Base-by-base conservation (phyloP, 345 rosid species). In the Lepidium aucheri region DNA sequence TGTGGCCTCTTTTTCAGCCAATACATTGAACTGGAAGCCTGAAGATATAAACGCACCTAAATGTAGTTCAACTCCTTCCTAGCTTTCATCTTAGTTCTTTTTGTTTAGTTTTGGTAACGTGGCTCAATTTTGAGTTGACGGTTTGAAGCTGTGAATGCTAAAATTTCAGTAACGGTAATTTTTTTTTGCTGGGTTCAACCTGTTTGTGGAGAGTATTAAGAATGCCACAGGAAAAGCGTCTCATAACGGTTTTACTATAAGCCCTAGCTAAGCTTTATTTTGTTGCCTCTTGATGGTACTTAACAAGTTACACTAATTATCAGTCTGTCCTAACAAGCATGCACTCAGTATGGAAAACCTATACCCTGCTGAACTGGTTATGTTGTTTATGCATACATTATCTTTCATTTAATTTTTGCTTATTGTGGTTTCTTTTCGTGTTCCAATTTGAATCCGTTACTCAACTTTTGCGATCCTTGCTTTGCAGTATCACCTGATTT, bases 401-500 rank as follows among this genome's bases (percentile, higher is more conserved):
- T 65, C 52, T 50, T 41, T 63, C 42, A 45, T 63, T 17, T 38
- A 30, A 62, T 18, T 47, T 64, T 54, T 32, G 30, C 36, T 28
- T 53, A 39, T 11, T 30, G 28, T 55, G 57, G 45, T 42, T 45
- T 51, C 42, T 50, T 18, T 45, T 46, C 44, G 26, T 46, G 18
- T 52, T 54, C 14, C 20, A 53, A 17, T 52, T 28, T 16, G 30
- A 36, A 46, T 59, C 77, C 17, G 18, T 53, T 30, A 57, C 63
- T 50, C 72, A 56, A 76, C 47, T 33, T 57, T 70, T 55, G 26
- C 66, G 45, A 74, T 68, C 75, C 61, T 85, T 56, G 44, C 76
- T 18, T 20, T 83, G 92, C 99, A 94, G 99, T 86, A 56, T 75
- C 91, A 18, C 77, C 81, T 68, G 75, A 74, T 65, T 85, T 76